Conservation (phyloP, 2,329 filamentous ascomycete genomes). For the Raffaelea ambrosiae region DNA sequence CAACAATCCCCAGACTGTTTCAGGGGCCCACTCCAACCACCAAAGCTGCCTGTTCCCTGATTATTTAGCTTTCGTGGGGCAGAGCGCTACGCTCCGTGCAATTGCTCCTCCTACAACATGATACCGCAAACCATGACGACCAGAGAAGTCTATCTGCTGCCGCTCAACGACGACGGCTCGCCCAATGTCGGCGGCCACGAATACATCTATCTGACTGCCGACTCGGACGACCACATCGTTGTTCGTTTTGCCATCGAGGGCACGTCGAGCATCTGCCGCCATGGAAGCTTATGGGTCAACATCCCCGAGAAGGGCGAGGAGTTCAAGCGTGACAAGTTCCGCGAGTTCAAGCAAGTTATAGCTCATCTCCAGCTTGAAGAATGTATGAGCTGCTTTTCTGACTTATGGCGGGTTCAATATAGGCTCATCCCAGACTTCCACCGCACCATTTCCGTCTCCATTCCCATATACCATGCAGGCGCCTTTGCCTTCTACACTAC, state of each 20-base stretch:
- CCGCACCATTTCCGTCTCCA: slow-evolving; percentile 78
- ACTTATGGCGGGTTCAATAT: not conserved
- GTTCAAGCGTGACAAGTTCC: slow-evolving; percentile 73
- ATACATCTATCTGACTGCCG: slow-evolving; percentile 84
- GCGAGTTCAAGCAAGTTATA: slow-evolving; percentile 87
- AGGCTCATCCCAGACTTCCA: slow-evolving; percentile 92
- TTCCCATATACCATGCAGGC: slow-evolving; percentile 74
- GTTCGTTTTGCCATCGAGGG: slow-evolving; percentile 89
- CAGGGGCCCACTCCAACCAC: not conserved
- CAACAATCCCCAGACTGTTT: too few relatives aligned
- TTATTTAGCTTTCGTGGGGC: not conserved
- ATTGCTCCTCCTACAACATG: slow-evolving; percentile 27
- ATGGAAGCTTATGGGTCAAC: slow-evolving; percentile 96
- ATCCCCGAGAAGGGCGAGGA: slow-evolving; percentile 68
- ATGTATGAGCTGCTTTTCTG: not conserved
- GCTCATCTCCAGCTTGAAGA: slow-evolving; percentile 6
- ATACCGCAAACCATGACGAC: slow-evolving; percentile 54
- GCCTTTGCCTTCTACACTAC: slow-evolving; percentile 93
- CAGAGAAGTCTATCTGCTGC: slow-evolving; percentile 75
- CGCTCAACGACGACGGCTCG: slow-evolving; percentile 85
- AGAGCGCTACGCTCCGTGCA: too few relatives aligned
- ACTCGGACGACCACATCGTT: slow-evolving; percentile 63
- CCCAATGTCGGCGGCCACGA: slow-evolving; percentile 72
- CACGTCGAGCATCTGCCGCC: slow-evolving; percentile 87
- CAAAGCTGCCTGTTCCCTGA: not conserved